Evolutionary conservation across 2,329 filamentous ascomycete species (phyloP), one percentile per base, ranked within the genome.

Genomic region (Fusarium anguioides): DNA sequence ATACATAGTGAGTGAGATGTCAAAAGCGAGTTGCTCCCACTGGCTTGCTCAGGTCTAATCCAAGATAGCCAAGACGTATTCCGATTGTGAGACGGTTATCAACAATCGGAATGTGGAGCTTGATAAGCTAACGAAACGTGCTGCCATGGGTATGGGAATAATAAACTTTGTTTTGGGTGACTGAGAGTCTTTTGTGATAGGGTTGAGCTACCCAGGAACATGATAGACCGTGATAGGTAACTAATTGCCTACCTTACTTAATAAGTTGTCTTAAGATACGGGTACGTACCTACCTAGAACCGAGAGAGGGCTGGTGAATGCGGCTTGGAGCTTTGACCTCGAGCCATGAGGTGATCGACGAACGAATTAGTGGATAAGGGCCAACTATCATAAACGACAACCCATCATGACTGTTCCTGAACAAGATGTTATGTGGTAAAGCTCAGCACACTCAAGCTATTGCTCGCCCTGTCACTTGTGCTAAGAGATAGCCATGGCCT

Each of bases 321-420:
- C 69, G 60, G 60, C 66, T 62, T 55, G 60, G 47, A 68, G 65
- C 65, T 68, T 68, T 54, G 65, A 46, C 60, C 57, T 50, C 15
- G 10, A 29, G 23, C 50, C 40, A 63, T 58, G 42, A 58, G 57
- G 27, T 39, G 44, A 63, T 63, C 44, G 39, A 41, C 39, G 33
- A 58, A 26, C 50, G 33, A 58, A 26, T 44, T 63, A 63, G 60
- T 63, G 35, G 29, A 35, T 39, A 63, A 27, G 50, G 58, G 49
- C 58, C 50, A 63, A 36, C 26, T 31, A 37, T 40, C 18, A 45
- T 50, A 39, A 46, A 63, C 29, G 31, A 41, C 40, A n/a, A 60
- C 63, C 18, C 33, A 63, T 63, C 50, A 63, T 63, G 50, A 45
- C 49, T 63, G 18, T 26, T 18, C 46, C 14, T 35, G 26, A 20